Conservation (phyloP, 139 green algal genomes). For the Limnomonas spitsbergensis region DNA sequence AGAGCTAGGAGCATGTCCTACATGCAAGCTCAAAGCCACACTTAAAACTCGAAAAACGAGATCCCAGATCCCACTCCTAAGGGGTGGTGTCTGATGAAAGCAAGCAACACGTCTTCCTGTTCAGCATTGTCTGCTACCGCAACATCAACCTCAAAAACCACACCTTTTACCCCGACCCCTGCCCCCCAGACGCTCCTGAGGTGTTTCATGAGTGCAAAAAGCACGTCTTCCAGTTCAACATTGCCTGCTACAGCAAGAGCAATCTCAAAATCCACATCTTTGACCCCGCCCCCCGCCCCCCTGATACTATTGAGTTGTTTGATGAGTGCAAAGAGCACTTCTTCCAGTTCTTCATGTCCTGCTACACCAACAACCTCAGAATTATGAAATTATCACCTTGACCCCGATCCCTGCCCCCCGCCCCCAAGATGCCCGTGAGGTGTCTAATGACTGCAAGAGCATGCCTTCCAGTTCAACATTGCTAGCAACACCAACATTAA, state of each 20-base stretch:
- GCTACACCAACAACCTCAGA: too few species aligned
- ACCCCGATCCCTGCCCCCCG: background rate
- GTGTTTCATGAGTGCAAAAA: conserved; percentile 52
- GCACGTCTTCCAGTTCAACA: conserved; percentile 71
- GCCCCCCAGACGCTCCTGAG: conserved; percentile 7
- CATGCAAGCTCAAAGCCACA: too few species aligned
- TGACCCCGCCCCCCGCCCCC: conserved; percentile 37
- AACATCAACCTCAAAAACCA: too few species aligned
- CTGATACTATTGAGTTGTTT: background rate
- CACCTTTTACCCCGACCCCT: background rate
- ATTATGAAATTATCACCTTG: background rate
- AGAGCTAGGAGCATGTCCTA: too few species aligned
- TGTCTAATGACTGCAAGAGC: conserved; percentile 54
- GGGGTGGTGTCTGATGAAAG: too few species aligned
- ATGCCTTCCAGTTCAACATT: conserved; percentile 69
- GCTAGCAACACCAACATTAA: conserved; percentile 73
- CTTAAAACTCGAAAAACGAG: too few species aligned
- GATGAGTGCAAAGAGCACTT: too few species aligned
- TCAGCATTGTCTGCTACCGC: too few species aligned
- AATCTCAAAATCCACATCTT: conserved; percentile 74
- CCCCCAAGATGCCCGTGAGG: conserved; percentile 7
- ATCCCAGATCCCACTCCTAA: too few species aligned
- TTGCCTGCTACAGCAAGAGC: conserved; percentile 67
- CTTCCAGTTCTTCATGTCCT: too few species aligned
- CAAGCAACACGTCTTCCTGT: too few species aligned